phyloP scores from a whole-genome alignment of 148 eudicot species.

The Rhododendron molle region DNA sequence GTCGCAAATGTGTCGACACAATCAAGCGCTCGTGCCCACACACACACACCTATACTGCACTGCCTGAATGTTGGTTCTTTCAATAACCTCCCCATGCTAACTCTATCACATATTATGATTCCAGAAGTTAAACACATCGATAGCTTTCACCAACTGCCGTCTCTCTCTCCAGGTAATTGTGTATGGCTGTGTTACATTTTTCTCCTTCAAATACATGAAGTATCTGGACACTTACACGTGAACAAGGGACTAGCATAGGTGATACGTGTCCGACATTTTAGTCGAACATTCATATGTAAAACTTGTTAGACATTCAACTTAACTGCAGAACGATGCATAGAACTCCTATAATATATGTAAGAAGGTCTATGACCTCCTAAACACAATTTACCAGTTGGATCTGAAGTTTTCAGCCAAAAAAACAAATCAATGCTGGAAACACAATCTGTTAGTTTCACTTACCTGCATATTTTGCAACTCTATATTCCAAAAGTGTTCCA shows the following conservation, averaged over 20 bases:
- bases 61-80: background rate
- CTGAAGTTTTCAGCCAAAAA: background rate
- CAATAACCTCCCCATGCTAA: background rate
- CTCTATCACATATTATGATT: too few species aligned
- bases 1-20: background rate
- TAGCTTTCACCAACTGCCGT: background rate
- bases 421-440: background rate
- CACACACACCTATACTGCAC: background rate
- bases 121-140: too few species aligned
- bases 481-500: slow-evolving; percentile 63
- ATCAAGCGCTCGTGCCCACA: background rate
- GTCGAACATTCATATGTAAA: background rate
- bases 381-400: background rate
- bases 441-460: background rate
- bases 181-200: background rate
- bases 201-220: background rate
- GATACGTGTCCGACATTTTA: background rate
- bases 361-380: background rate
- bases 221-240: background rate
- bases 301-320: background rate
- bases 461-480: slow-evolving; percentile 52
- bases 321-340: background rate
- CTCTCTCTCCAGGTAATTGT: background rate
- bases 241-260: background rate
- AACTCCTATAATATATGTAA: background rate